phyloP scores from a whole-genome alignment of 1,284 basidiomycete species.

The Malassezia vespertilionis region DNA sequence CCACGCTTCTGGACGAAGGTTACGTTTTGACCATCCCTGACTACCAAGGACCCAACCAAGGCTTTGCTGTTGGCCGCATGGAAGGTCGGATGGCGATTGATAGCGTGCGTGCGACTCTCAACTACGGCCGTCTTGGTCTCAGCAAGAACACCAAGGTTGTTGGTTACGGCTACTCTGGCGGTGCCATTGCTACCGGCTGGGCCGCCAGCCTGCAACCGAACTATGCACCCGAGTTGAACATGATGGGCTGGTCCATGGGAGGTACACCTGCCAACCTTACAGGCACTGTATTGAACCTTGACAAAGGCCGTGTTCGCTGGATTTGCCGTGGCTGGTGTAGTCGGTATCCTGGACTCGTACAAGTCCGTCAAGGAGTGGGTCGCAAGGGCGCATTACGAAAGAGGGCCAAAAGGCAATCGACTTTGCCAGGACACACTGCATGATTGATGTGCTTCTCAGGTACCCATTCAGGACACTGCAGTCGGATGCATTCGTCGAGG shows the following conservation, averaged over 20 bases:
- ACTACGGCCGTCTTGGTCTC: slow-evolving; percentile 20
- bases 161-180: slow-evolving; percentile 37
- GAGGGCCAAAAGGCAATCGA: neutral
- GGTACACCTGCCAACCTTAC: slow-evolving; percentile 28
- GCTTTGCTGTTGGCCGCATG: slow-evolving; percentile 30
- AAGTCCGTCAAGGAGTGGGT: neutral
- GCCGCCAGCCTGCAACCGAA: slow-evolving; percentile 21
- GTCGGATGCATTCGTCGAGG: too few relatives aligned
- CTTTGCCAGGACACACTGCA: neutral
- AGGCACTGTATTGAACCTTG: slow-evolving; percentile 2
- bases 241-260: slow-evolving; percentile 28
- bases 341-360: slow-evolving; percentile 20
- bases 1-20: slow-evolving; percentile 10
- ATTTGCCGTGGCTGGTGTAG: slow-evolving; percentile 25
- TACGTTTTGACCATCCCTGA: slow-evolving; percentile 30
- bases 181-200: slow-evolving; percentile 37
- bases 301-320: slow-evolving; percentile 26
- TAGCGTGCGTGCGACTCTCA: slow-evolving; percentile 25
- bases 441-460: neutral
- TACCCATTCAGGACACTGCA: too few relatives aligned
- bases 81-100: slow-evolving; percentile 30
- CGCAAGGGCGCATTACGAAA: neutral
- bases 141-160: slow-evolving; percentile 19
- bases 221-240: slow-evolving; percentile 27
- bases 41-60: slow-evolving; percentile 29